These are phyloP conservation scores for Aschersonia sp. DNA, from an alignment of 2,329 filamentous ascomycete species.

Conservation along the genomic window DNA sequence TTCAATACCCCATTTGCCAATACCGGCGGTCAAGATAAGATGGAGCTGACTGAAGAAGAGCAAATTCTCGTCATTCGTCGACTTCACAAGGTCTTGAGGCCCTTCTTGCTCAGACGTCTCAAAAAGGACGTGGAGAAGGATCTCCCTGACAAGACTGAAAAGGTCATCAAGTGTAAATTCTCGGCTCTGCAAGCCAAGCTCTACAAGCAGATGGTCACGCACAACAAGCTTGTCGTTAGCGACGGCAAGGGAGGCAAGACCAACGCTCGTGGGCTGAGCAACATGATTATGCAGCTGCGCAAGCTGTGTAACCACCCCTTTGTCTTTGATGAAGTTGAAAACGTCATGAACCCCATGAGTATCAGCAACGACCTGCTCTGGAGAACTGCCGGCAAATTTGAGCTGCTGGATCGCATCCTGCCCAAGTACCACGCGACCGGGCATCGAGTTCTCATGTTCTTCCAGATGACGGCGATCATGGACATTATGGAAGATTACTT, in stretches of 20 bases:
- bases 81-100: conserved; percentile 91
- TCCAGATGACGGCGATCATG: conserved; percentile 99
- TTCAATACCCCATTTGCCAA: conserved; percentile 99
- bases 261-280: conserved; percentile 85
- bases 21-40: conserved; percentile 94
- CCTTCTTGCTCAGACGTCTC: conserved; percentile 92
- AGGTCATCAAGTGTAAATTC: conserved; percentile 98
- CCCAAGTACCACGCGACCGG: conserved; percentile 86
- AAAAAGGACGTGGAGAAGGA: conserved; percentile 99
- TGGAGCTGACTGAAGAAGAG: conserved; percentile 99
- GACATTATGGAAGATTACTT: conserved; percentile 99
- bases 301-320: conserved; percentile 99
- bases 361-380: conserved; percentile 87
- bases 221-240: conserved; percentile 87
- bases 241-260: conserved; percentile 94
- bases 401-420: conserved; percentile 79
- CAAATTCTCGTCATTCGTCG: conserved; percentile 95
- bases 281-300: conserved; percentile 99
- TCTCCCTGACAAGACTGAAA: conserved; percentile 95
- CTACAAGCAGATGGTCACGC: conserved; percentile 93
- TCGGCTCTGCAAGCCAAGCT: conserved; percentile 85
- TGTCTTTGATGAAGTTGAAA: conserved; percentile 94
- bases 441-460: conserved; percentile 98
- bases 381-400: conserved; percentile 94
- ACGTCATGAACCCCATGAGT: conserved; percentile 86